Base-by-base conservation (phyloP, 768 basidiomycete species). In the Panaeolus cyanescens region DNA sequence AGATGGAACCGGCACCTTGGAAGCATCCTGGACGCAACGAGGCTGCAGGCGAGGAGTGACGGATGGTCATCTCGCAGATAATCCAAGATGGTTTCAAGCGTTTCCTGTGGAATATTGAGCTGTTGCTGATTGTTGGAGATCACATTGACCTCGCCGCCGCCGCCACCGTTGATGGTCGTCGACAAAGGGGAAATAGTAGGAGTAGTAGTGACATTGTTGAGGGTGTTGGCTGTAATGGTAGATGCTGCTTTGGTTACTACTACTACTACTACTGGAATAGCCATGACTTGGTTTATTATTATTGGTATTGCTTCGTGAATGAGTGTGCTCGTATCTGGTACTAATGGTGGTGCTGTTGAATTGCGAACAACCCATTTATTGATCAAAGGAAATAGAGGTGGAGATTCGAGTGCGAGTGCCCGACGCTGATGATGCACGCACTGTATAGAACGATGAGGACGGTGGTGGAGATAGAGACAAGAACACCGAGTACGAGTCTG, bases 81-180 rank as follows among this genome's bases (percentile, higher is more conserved):
- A 56, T 70, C 69, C 19, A 77, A 57, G 56, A 77, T 73, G 19
- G 62, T 62, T 61, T 75, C 71, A 32, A 74, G 60, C 7, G 64
- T 75, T 69, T 78, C 76, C 39, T 71, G 67, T 13, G 81, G 80
- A 15, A 81, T 58, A 13, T 50, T 31, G 13, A 39, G 40, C 32
- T n/a, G n/a, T n/a, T n/a, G 19, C 19, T 1, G 39, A 42, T 9
- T 39, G 17, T 15, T 39, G 17, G 13, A 13, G 7, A 7, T 39
- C 37, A 17, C 19, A n/a, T 19, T 10, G 4, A 25, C 22, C 22
- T 28, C 22, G 10, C 22, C 22, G 15, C 7, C 5, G 40, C 17
- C 28, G 42, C 28, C 25, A 58, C 28, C 56, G 25, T 34, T 55
- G 3, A 13, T 55, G 54, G 25, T 55, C 28, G 54, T 55, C 39